Percentiles rank a stretch among this genome's conserved stretches.
Evolutionary conservation across 106 monocot genomes (phyloP).

Genomic region (Allium fistulosum): DNA sequence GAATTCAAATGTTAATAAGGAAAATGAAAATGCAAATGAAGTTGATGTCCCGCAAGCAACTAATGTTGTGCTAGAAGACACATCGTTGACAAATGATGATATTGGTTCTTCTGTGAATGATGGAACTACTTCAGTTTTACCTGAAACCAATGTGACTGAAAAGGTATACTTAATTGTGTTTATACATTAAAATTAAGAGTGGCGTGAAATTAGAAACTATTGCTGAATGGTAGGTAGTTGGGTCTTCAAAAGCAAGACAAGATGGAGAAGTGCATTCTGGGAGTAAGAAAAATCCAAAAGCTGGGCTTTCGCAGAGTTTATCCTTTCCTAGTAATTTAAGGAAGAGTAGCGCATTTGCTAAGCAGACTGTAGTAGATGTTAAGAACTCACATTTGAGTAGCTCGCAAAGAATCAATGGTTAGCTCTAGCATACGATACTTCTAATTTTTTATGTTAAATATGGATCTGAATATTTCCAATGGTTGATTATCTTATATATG

Average conservation of each 20-base stretch:
- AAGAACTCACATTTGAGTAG: too few relatives aligned
- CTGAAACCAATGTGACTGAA: slow-evolving; percentile 4
- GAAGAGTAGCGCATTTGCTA: slow-evolving; percentile 24
- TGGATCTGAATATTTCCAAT: neutral
- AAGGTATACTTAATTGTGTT: slow-evolving; percentile 6
- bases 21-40: slow-evolving; percentile 3
- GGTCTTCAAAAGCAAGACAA: slow-evolving; percentile 9
- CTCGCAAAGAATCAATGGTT: too few relatives aligned
- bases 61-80: neutral
- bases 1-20: neutral
- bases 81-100: neutral
- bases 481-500: too few relatives aligned
- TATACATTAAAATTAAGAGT: neutral
- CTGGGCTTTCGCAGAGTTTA: slow-evolving; percentile 29
- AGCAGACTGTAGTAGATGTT: slow-evolving; percentile 6
- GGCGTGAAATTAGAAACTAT: neutral
- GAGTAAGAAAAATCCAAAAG: slow-evolving; percentile 1
- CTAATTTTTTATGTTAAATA: neutral
- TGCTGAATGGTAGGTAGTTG: slow-evolving; percentile 1
- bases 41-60: neutral
- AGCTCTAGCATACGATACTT: too few relatives aligned
- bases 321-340: slow-evolving; percentile 30
- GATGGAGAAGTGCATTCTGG: slow-evolving; percentile 1
- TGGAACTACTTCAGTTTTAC: neutral
- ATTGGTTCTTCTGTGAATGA: neutral